Percentiles rank a stretch among this genome's conserved stretches.
Conservation (phyloP, 2,329 filamentous ascomycete species). For the Cladophialophora immunda region DNA sequence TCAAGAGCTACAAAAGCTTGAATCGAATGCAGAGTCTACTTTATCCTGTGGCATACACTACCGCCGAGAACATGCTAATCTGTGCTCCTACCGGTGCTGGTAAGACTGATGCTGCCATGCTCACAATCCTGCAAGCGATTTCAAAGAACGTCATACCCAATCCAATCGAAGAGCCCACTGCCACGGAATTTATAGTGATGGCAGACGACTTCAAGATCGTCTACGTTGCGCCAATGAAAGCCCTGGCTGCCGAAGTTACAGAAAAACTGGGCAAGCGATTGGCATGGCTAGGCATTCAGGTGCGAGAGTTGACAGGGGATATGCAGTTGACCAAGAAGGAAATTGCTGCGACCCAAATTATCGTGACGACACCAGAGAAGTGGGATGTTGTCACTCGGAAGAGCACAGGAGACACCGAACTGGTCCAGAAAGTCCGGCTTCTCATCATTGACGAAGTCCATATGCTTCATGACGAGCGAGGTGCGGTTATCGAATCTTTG, state of each 20-base stretch:
- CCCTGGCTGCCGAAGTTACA: conserved; percentile 93
- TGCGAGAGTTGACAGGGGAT: conserved; percentile 93
- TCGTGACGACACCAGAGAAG: conserved; percentile 98
- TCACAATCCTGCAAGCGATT: conserved; percentile 90
- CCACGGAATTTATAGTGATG: conserved; percentile 82
- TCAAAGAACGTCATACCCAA: conserved; percentile 84
- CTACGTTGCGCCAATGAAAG: conserved; percentile 99
- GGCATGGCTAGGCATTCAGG: conserved; percentile 90
- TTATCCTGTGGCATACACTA: conserved; percentile 93
- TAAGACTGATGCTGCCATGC: conserved; percentile 98
- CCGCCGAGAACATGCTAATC: conserved; percentile 97
- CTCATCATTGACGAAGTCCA: conserved; percentile 99
- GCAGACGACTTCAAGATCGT: conserved; percentile 96
- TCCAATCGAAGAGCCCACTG: conserved; percentile 75
- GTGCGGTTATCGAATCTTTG: conserved; percentile 92
- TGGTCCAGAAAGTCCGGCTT: conserved; percentile 95
- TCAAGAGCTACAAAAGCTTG: conserved; percentile 89
- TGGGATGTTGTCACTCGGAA: conserved; percentile 99
- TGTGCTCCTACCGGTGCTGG: conserved; percentile 97
- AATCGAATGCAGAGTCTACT: conserved; percentile 99
- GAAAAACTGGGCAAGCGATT: conserved; percentile 91
- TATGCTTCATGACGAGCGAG: conserved; percentile 98
- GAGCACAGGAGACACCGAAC: conserved; percentile 94
- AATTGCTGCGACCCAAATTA: conserved; percentile 95
- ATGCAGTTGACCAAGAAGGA: conserved; percentile 99